Conservation (phyloP, 169 alveolate species). For the Babesia bovis region DNA sequence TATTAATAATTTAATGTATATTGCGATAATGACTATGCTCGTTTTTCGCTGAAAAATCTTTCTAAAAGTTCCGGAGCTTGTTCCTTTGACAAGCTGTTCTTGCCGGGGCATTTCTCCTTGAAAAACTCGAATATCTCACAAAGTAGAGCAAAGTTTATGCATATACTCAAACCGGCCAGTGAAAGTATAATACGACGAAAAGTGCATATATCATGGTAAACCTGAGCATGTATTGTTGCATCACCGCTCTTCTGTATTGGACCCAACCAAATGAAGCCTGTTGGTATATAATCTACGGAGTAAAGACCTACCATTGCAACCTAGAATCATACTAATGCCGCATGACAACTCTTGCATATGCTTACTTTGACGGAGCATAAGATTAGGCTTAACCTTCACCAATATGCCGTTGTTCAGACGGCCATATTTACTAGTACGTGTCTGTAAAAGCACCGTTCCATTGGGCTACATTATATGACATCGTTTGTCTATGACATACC, state of each 20-base stretch:
- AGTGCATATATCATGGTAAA: slow-evolving; percentile 53
- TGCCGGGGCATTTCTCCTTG: slow-evolving; percentile 15
- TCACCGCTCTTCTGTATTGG: background rate
- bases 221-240: background rate
- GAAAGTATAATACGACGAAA: slow-evolving; percentile 59
- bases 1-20: no score
- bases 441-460: slow-evolving; percentile 85
- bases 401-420: slow-evolving; percentile 86
- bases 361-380: slow-evolving; percentile 84
- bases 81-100: slow-evolving; percentile 57
- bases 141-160: slow-evolving; percentile 53
- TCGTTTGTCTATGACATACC: slow-evolving; percentile 4
- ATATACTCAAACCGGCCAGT: slow-evolving; percentile 53
- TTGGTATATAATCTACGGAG: background rate
- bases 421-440: slow-evolving; percentile 89
- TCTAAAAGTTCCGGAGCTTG: slow-evolving; percentile 48
- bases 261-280: slow-evolving; percentile 61
- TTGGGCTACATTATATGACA: slow-evolving; percentile 55
- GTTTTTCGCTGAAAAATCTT: slow-evolving; percentile 41
- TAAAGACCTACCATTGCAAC: slow-evolving; percentile 83
- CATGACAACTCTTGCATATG: slow-evolving; percentile 84
- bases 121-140: slow-evolving; percentile 51
- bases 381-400: slow-evolving; percentile 82
- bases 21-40: background rate
- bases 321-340: slow-evolving; percentile 85